Percentiles rank a stretch among this genome's conserved stretches.
Conservation (phyloP, 192 early-diverging fungal species). For the Coemansia sp. region DNA sequence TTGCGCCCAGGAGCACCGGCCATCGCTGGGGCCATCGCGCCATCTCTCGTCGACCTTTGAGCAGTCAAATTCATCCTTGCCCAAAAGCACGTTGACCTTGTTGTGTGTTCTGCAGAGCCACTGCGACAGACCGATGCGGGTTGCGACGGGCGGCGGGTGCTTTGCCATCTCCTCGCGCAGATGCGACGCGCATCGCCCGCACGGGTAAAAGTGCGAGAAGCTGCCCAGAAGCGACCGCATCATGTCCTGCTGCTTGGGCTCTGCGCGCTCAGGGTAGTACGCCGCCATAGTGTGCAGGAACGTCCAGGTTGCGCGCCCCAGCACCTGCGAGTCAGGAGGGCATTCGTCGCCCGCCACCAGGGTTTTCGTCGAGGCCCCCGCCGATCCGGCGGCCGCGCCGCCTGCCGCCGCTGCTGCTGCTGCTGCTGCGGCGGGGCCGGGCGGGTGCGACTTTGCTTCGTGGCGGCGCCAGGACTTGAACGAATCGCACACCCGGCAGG, state of each 20-base stretch:
- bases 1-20: constrained; percentile 56
- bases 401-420: constrained; percentile 9
- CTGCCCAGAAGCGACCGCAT: constrained; percentile 70
- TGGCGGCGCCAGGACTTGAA: constrained; percentile 62
- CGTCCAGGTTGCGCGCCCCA: constrained; percentile 93
- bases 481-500: constrained; percentile 73
- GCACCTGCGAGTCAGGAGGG: constrained; percentile 73
- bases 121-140: constrained; percentile 58
- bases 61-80: constrained; percentile 92
- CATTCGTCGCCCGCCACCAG: constrained; percentile 51
- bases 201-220: constrained; percentile 90
- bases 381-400: constrained; percentile 8
- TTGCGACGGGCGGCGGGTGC: constrained; percentile 71
- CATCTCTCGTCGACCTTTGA: constrained; percentile 89
- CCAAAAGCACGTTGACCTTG: constrained; percentile 84
- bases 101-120: constrained; percentile 97
- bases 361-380: constrained; percentile 12
- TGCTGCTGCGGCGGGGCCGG: constrained; percentile 4
- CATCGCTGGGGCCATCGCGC: constrained; percentile 72
- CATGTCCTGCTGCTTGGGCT: constrained; percentile 58
- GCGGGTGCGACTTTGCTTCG: constrained; percentile 41
- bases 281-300: constrained; percentile 96
- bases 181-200: constrained; percentile 81
- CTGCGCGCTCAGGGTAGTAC: constrained; percentile 85
- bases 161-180: constrained; percentile 68